Base-by-base conservation (phyloP, 139 green algal species). In the Tetradesmus lagerheimii region DNA sequence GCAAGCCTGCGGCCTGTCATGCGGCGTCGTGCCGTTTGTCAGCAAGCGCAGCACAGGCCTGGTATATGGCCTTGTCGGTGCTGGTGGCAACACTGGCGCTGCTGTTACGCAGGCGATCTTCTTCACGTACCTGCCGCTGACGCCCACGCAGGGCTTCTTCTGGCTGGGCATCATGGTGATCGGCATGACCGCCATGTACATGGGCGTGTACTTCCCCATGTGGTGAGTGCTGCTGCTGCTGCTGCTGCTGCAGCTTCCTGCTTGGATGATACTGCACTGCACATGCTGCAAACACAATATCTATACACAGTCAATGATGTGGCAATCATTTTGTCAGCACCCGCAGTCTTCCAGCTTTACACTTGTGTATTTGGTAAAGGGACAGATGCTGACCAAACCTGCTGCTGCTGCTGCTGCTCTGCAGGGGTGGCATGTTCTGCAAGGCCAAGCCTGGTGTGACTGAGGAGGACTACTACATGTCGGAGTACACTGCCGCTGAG, bases 381-480 rank as follows among this genome's bases (percentile, higher is more conserved):
- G 23, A n/a, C 16, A 31, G 4, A 4, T 86, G 41, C 39, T 67
- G 80, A 78, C 66, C n/a, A 4, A 50, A 3, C 50, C 11, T 45
- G 16, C 27, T 87, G 43, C 81, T 87, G 39, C 37, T 83, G 85
- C 67, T 89, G 85, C 38, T 71, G 66, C 38, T 83, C 29, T 89
- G 66, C 67, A 89, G 85, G 66, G 97, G 97, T 50, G 94, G 94
- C 89, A 98, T 99, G 95, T 94, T 99, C 80, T 94, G 90, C 37
- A 81, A 74, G 15, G 78, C 94, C 43, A 96, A 93, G 85, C 86
- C 91, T 62, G 92, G 91, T 29, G 83, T 92, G 37, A 96, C 93
- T 9, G 98, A 99, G 91, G 95, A 98, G 92, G 95, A 99, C 66
- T 99, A 98, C 93, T 98, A 98, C 91, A 81, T 96, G 29, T 23